Evolutionary conservation across 176 grass and related monocot species (phyloP).

Genomic region (Carex parvula): DNA sequence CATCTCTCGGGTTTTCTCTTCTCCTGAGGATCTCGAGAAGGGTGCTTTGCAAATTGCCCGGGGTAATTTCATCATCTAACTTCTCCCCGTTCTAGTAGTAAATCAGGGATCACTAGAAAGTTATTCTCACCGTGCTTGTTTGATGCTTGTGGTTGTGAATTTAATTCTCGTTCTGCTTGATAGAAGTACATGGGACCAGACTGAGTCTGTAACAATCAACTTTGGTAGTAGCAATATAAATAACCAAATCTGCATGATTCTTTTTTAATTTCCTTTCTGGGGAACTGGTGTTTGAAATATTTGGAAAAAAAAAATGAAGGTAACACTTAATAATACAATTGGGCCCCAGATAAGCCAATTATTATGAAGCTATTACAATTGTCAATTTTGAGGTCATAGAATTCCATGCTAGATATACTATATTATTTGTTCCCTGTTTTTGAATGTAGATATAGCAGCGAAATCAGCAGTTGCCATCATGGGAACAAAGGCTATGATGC

Average conservation of each 20-base stretch:
- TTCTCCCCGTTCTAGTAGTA: neutral
- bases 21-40: constrained; percentile 47
- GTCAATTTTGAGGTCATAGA: neutral
- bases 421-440: neutral
- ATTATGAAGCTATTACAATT: neutral
- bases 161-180: neutral
- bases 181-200: neutral
- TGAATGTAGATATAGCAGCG: constrained; percentile 59
- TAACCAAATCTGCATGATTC: neutral
- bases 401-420: neutral
- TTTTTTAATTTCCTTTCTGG: neutral
- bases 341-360: neutral
- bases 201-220: neutral
- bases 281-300: neutral
- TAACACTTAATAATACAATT: neutral
- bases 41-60: constrained; percentile 44
- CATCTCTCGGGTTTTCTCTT: constrained; percentile 61
- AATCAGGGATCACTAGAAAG: neutral
- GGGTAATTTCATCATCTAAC: constrained; percentile 33
- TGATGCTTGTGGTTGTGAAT: neutral
- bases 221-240: neutral
- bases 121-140: neutral
- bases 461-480: constrained; percentile 76
- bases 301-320: neutral
- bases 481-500: constrained; percentile 70